These are phyloP conservation scores for Dendrocalamus sinicus DNA, from an alignment of 176 grass and related monocot species.

Conservation along the genomic window DNA sequence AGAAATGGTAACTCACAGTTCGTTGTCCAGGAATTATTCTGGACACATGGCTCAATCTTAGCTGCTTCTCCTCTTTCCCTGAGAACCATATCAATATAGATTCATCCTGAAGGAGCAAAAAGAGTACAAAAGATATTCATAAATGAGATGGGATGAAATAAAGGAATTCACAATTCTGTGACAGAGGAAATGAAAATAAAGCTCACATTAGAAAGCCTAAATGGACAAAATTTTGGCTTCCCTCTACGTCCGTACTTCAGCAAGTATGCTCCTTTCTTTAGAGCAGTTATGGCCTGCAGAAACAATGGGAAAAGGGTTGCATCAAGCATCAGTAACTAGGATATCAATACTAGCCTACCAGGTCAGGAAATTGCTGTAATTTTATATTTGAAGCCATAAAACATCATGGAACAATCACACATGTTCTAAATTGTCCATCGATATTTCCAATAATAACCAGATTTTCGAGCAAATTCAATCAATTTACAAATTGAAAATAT, in stretches of 20 bases:
- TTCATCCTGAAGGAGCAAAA: constrained; percentile 72
- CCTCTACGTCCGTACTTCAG: constrained; percentile 82
- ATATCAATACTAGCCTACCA: background rate
- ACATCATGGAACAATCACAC: constrained; percentile 6
- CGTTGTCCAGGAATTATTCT: constrained; percentile 93
- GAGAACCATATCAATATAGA: constrained; percentile 86
- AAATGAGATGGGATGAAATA: background rate
- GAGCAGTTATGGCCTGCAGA: constrained; percentile 75
- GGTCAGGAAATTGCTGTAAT: background rate
- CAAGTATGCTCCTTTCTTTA: constrained; percentile 89
- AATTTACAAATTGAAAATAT: constrained; percentile 20
- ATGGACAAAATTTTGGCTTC: constrained; percentile 92
- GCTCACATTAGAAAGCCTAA: constrained; percentile 85
- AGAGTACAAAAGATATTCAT: constrained; percentile 7
- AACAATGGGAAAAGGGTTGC: constrained; percentile 34
- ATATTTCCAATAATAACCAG: constrained; percentile 5
- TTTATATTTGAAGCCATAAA: constrained; percentile 13
- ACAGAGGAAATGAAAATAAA: constrained; percentile 6
- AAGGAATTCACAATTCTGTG: constrained; percentile 28
- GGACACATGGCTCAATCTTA: constrained; percentile 86
- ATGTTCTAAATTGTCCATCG: background rate
- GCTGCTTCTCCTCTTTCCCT: constrained; percentile 85
- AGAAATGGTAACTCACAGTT: constrained; percentile 63
- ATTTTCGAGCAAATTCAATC: constrained; percentile 1
- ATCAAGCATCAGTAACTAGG: constrained; percentile 33